Evolutionary conservation across 1,284 basidiomycete species (phyloP).

Genomic region (Athelia sp.): DNA sequence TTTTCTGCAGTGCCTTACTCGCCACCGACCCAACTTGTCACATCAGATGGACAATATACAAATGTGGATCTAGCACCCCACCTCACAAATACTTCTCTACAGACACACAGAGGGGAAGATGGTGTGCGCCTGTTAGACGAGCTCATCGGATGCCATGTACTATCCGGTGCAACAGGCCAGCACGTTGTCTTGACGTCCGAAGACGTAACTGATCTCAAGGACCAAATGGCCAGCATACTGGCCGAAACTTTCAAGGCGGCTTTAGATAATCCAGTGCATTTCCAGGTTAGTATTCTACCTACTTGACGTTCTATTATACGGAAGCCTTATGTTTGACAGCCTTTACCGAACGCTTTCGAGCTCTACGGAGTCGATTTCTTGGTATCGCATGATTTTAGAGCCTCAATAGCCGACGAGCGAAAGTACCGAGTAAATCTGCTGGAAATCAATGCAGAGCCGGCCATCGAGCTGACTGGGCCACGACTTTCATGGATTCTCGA

Average conservation of each 20-base stretch:
- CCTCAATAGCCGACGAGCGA: slow-evolving; percentile 4
- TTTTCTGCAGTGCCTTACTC: slow-evolving; percentile 73
- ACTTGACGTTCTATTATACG: background rate
- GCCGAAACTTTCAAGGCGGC: slow-evolving; percentile 86
- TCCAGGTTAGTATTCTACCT: slow-evolving; percentile 51
- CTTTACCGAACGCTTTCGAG: slow-evolving; percentile 91
- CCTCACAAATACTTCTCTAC: slow-evolving; percentile 95
- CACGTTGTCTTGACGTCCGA: slow-evolving; percentile 19
- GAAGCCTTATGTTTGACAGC: slow-evolving; percentile 36
- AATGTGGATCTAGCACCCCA: slow-evolving; percentile 69
- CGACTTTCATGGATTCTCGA: slow-evolving; percentile 76
- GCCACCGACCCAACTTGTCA: slow-evolving; percentile 29
- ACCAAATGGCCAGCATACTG: slow-evolving; percentile 63
- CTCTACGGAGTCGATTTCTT: slow-evolving; percentile 93
- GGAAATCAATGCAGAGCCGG: slow-evolving; percentile 94
- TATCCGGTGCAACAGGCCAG: slow-evolving; percentile 26
- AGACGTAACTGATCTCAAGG: slow-evolving; percentile 56
- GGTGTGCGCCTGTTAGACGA: slow-evolving; percentile 76
- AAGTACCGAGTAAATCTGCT: slow-evolving; percentile 71
- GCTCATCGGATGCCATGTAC: slow-evolving; percentile 58
- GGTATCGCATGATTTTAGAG: slow-evolving; percentile 50
- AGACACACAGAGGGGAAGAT: slow-evolving; percentile 62
- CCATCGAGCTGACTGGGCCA: slow-evolving; percentile 91
- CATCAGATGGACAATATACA: slow-evolving; percentile 19
- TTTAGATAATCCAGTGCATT: slow-evolving; percentile 79